Percentiles rank a stretch among this genome's conserved stretches.
Conservation (phyloP, 1,284 basidiomycete genomes). For the Marasmius oreades region DNA sequence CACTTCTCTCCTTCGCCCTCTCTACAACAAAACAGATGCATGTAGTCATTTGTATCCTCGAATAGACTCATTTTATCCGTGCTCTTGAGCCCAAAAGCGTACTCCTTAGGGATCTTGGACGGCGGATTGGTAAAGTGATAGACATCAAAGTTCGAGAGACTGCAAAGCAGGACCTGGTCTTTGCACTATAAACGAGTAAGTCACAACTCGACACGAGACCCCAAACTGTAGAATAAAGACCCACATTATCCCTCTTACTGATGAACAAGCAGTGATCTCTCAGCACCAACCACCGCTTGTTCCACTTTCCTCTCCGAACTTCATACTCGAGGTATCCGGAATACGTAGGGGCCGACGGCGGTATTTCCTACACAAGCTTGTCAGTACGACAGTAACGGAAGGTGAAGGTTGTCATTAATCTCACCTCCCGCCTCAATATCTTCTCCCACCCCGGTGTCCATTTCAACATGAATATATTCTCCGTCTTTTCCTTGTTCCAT, state of each 20-base stretch:
- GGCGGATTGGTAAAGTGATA: conserved; percentile 67
- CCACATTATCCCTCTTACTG: conserved; percentile 82
- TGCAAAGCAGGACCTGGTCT: conserved; percentile 77
- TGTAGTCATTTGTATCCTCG: conserved; percentile 81
- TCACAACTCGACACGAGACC: background rate
- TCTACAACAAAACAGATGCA: conserved; percentile 77
- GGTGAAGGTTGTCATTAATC: conserved; percentile 21
- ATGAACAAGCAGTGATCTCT: conserved; percentile 82
- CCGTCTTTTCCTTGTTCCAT: conserved; percentile 78
- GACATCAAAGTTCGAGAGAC: conserved; percentile 81
- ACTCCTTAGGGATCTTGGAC: conserved; percentile 74
- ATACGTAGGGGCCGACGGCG: conserved; percentile 64
- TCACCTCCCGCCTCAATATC: conserved; percentile 31
- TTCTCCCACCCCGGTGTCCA: conserved; percentile 41
- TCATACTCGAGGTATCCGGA: conserved; percentile 83
- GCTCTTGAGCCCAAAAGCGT: conserved; percentile 82
- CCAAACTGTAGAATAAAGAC: conserved; percentile 19
- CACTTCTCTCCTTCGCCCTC: conserved; percentile 64
- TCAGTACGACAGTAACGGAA: background rate
- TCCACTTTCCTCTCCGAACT: conserved; percentile 88
- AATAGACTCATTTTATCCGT: conserved; percentile 83
- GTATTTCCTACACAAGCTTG: conserved; percentile 51
- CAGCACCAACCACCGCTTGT: conserved; percentile 82
- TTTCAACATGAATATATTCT: conserved; percentile 77
- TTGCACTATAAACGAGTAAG: conserved; percentile 54